These are phyloP conservation scores for Leccinum aurantiacum DNA, from an alignment of 768 basidiomycete genomes.

Conservation along the genomic window DNA sequence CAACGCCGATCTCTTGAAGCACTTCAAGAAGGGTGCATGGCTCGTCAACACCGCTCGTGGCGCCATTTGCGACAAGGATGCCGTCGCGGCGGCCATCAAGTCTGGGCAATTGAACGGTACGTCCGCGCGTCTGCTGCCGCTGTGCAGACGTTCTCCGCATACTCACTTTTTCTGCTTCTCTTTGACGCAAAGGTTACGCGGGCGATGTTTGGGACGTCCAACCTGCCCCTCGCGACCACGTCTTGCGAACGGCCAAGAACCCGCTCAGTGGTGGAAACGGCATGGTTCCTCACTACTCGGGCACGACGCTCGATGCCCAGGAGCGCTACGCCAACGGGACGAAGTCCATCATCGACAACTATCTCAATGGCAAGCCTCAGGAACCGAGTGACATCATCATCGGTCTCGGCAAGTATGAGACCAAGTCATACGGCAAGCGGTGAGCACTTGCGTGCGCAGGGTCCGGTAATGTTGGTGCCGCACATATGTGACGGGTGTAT, in stretches of 20 bases:
- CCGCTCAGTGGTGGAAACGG: conserved; percentile 83
- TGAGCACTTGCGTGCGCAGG: background rate
- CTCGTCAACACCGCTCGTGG: conserved; percentile 93
- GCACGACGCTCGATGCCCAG: conserved; percentile 89
- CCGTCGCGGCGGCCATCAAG: conserved; percentile 71
- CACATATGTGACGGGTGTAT: background rate
- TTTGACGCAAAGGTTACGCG: conserved; percentile 28
- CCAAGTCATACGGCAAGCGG: conserved; percentile 42
- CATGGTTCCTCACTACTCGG: conserved; percentile 87
- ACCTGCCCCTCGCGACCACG: conserved; percentile 82
- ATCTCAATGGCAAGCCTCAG: conserved; percentile 61
- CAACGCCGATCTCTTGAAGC: conserved; percentile 77
- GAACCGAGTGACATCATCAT: conserved; percentile 82
- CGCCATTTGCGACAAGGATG: conserved; percentile 85
- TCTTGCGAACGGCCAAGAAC: conserved; percentile 84
- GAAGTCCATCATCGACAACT: conserved; percentile 71
- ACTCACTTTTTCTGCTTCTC: background rate
- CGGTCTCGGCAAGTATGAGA: conserved; percentile 55
- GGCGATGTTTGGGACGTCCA: conserved; percentile 85
- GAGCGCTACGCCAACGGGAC: conserved; percentile 78
- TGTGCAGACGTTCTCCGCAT: background rate
- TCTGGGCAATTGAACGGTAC: conserved; percentile 70
- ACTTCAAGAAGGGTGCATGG: conserved; percentile 92
- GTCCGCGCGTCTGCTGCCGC: background rate
- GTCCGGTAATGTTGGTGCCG: background rate